Base-by-base conservation (phyloP, 495 filamentous ascomycete genomes). In the Lepidopterella palustris region DNA sequence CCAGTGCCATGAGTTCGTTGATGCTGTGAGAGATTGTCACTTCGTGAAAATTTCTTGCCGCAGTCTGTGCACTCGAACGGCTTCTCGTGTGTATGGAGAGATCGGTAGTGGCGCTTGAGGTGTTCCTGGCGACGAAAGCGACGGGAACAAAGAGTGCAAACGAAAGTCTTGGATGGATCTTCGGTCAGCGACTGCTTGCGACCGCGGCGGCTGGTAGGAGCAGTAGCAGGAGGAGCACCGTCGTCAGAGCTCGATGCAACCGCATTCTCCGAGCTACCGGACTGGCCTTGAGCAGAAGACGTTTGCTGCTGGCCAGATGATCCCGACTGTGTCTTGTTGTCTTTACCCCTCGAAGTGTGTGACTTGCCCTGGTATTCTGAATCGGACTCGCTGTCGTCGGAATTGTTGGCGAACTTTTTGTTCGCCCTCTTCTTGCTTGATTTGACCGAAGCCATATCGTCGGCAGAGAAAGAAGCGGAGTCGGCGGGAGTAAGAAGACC, bases 51-150 rank as follows among this genome's bases (percentile, higher is more conserved):
- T 78, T 96, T 96, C 84, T 99, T 99, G 59, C 93, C 92, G 66
- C 95, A 99, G 76, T 97, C 92, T 59, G 83, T 77, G 76, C 95
- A 99, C 73, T 96, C 90, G 71, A 97, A 97, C 5, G 95, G 95
- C 84, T 99, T 99, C 60, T 97, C 93, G 65, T 95, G 85, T 1
- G 95, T 99, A 78, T 97, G 95, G 45, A 99, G 89, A 39, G 95
- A 97, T 47, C 95, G 85, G 79, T 96, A 96, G 78, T 99, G 95
- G 60, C 95, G 89, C 84, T 97, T 97, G 58, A 99, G 86, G 68
- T 99, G 95, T 72, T 99, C 95, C 72, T 97, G 95, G 59, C 95
- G 90, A 61, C 95, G 90, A 86, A 99, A 99, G 53, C 95, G 91
- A 53, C 95, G 89, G 47, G 86, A 89, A 82, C 95, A 99, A 20